Percentiles rank a stretch among this genome's conserved stretches.
These are phyloP conservation scores for Zasmidium angulare DNA, from an alignment of 2,329 filamentous ascomycete genomes.

Conservation along the genomic window DNA sequence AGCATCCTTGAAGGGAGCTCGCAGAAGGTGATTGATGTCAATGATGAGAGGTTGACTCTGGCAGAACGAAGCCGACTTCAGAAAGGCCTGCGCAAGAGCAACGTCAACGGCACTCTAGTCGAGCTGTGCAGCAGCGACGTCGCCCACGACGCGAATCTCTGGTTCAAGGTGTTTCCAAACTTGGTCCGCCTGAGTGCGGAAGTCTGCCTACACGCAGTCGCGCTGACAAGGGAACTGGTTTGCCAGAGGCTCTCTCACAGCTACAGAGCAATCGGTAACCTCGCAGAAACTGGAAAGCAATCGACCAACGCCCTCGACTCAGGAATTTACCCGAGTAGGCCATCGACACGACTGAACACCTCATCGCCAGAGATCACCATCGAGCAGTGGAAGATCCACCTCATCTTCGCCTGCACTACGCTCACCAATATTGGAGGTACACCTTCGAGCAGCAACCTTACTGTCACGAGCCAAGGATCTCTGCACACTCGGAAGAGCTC, in stretches of 20 bases:
- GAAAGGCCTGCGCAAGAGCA: slow-evolving; percentile 80
- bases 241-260: slow-evolving; percentile 91
- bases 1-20: slow-evolving; percentile 90
- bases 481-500: slow-evolving; percentile 84
- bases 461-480: slow-evolving; percentile 50
- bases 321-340: slow-evolving; percentile 40
- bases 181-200: slow-evolving; percentile 88
- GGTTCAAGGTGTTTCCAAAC: slow-evolving; percentile 98
- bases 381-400: slow-evolving; percentile 96
- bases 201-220: slow-evolving; percentile 86
- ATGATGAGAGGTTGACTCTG: slow-evolving; percentile 85
- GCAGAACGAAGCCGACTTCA: slow-evolving; percentile 91
- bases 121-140: slow-evolving; percentile 95
- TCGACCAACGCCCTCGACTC: slow-evolving; percentile 60
- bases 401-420: slow-evolving; percentile 96
- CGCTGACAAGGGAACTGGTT: slow-evolving; percentile 84
- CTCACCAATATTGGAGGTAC: slow-evolving; percentile 70
- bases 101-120: slow-evolving; percentile 80
- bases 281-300: slow-evolving; percentile 66
- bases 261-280: slow-evolving; percentile 76
- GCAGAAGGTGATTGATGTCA: slow-evolving; percentile 83
- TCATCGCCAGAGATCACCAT: slow-evolving; percentile 83
- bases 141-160: slow-evolving; percentile 89
- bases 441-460: slow-evolving; percentile 52
- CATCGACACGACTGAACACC: slow-evolving; percentile 51